Evolutionary conservation across 768 basidiomycete species (phyloP), one percentile per base, ranked within the genome.

Genomic region (Podaxis sp.): DNA sequence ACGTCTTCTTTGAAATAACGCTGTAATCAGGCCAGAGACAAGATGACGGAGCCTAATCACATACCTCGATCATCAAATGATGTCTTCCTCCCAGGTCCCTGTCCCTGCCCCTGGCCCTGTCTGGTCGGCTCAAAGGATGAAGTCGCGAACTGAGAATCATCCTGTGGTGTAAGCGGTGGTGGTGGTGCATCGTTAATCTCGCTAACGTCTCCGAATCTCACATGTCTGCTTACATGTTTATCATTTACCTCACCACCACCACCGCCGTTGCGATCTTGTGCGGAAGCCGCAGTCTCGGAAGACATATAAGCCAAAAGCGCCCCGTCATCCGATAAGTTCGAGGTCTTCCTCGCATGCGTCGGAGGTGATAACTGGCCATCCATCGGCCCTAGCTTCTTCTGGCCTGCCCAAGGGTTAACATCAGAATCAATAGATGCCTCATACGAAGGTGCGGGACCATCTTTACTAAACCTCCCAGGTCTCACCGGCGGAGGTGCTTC

Each of bases 171-270:
- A 17, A 60, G 62, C 28, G 74, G 71, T 12, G 66, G 72, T 53
- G 73, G 71, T 55, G 77, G 63, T 63, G 75, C 76, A 4, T 74
- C 72, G n/a, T 78, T 74, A 13, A 78, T 76, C 62, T 80, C 76
- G 49, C 73, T 69, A 7, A 77, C 76, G 4, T 71, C 71, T 2
- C 79, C 83, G 67, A 83, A 83, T 59, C 78, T 69, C 2, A 82
- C 82, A 68, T 80, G 79, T 53, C 77, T 73, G 52, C 70, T 69
- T 22, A 66, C 36, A 6, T 67, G 65, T 33, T 65, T 65, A 13
- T 69, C 66, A 66, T 75, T 74, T 55, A 33, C 24, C n/a, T n/a
- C 1, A 13, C 6, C 38, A 20, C 17, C 15, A 5, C 28, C 26
- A 17, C 41, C 24, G 30, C 36, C 28, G 13, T 44, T 5, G 50